Evolutionary conservation across 495 filamentous ascomycete species (phyloP), one percentile per base, ranked within the genome.

Genomic region (Aspergillus biplanus): DNA sequence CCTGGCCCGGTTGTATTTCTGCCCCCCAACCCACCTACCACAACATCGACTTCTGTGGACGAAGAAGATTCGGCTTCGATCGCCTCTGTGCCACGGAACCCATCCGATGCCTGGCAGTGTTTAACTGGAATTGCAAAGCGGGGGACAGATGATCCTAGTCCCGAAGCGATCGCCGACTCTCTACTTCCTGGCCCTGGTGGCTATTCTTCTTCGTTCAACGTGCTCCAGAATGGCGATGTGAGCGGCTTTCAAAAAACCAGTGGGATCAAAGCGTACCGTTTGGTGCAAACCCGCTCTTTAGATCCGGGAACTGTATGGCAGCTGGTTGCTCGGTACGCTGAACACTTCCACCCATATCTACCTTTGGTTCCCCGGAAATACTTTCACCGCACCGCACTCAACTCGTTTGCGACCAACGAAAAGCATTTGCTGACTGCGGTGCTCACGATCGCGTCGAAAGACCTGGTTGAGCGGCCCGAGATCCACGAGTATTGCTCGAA

Each of bases 271-370:
- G 75, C 80, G 0, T 87, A 88, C 61, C 72, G 74, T 8, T 72
- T 87, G 5, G 79, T 87, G 4, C 78, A 82, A 31, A 74, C 80
- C 34, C 80, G 83, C 4, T 74, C 75, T 11, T 70, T 88, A 11
- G 75, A 81, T 42, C 69, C 81, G 1, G 73, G 70, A 15, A 80
- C 78, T 6, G 76, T 87, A 13, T 81, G 76, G 69, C 75, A 83
- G 47, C 65, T 88, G 59, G 73, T 88, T 42, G 69, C 72, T 16
- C 80, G 83, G 42, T 88, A 84, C 52, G 79, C 77, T 15, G 74
- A 83, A 34, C 74, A 83, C 57, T 89, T 86, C 64, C 85, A 89
- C 67, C 85, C 85, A 6, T 88, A 84, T 69, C 86, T 87, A 39
- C 86, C 86, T 2, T 69, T 89, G 18, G 86, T 87, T 0, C 83